Evolutionary conservation across 129 eudicot species (phyloP).

Genomic region (Flaveria trinervia): DNA sequence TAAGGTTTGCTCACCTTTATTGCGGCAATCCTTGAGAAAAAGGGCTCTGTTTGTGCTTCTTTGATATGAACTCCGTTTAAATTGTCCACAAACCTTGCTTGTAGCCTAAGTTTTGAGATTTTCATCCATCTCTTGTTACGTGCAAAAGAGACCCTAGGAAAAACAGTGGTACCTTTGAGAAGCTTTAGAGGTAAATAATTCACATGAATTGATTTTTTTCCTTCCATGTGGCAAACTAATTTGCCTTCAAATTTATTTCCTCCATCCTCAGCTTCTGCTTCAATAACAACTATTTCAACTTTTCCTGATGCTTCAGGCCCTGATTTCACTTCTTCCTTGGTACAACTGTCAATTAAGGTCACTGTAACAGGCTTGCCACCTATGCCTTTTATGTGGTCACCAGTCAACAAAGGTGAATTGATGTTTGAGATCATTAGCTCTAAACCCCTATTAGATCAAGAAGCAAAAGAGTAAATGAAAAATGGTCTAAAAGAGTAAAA

Average conservation of each 20-base stretch:
- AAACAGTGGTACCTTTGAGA: conserved; percentile 49
- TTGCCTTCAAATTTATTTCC: conserved; percentile 41
- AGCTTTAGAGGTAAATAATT: conserved; percentile 49
- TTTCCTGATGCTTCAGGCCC: conserved; percentile 63
- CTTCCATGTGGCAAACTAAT: conserved; percentile 55
- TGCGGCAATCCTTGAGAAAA: conserved; percentile 72
- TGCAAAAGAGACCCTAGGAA: conserved; percentile 56
- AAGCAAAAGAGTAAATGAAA: conserved; percentile 31
- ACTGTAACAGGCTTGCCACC: conserved; percentile 47
- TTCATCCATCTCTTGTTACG: conserved; percentile 67
- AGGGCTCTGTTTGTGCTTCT: conserved; percentile 76
- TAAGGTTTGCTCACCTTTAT: conserved; percentile 52
- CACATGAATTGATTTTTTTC: conserved; percentile 56
- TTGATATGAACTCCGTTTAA: conserved; percentile 46
- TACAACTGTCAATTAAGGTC: conserved; percentile 54
- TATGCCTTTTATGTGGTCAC: conserved; percentile 64
- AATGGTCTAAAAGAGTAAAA: background rate
- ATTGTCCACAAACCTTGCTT: conserved; percentile 59
- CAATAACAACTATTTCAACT: conserved; percentile 76
- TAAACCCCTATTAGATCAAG: conserved; percentile 50
- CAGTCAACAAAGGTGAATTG: conserved; percentile 59
- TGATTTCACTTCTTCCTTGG: conserved; percentile 50
- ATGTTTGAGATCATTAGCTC: conserved; percentile 55
- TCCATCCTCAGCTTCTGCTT: conserved; percentile 64
- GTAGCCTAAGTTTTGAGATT: conserved; percentile 66